These are phyloP conservation scores for Saussurea involucrata DNA, from an alignment of 129 eudicot genomes.

Conservation along the genomic window DNA sequence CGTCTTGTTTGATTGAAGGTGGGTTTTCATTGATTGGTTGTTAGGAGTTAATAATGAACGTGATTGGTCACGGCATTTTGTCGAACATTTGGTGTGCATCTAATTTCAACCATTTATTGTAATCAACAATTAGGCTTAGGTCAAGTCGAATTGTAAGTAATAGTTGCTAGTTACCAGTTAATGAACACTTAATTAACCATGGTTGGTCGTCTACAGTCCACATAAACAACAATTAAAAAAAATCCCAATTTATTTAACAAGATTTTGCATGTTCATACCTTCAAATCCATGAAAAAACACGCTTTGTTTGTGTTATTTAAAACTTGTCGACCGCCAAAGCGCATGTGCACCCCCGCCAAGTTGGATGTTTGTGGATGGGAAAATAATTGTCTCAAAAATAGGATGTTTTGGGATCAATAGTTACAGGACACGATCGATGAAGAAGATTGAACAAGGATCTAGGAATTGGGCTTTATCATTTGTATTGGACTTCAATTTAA, in stretches of 20 bases:
- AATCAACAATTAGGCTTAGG: neutral
- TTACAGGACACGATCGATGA: too few relatives aligned
- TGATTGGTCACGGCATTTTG: slow-evolving; percentile 1
- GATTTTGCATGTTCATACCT: slow-evolving; percentile 6
- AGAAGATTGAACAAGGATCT: too few relatives aligned
- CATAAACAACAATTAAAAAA: neutral
- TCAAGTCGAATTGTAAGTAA: neutral
- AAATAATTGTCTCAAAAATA: neutral
- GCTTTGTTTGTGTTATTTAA: slow-evolving; percentile 7
- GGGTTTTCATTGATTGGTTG: neutral
- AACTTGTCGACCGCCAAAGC: slow-evolving; percentile 19
- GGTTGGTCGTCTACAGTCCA: neutral
- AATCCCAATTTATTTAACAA: neutral
- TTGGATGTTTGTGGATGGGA: slow-evolving; percentile 12
- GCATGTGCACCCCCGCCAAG: slow-evolving; percentile 9
- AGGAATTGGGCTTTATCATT: too few relatives aligned
- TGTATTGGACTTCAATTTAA: too few relatives aligned
- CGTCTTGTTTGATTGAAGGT: neutral
- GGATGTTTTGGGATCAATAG: neutral
- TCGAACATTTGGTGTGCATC: slow-evolving; percentile 12
- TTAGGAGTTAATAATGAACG: neutral
- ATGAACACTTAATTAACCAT: slow-evolving; percentile 2
- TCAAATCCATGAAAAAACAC: neutral
- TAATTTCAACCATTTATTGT: neutral
- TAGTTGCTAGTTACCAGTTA: neutral